phyloP scores from a whole-genome alignment of 345 rosid species.

The Gossypium longicalyx region DNA sequence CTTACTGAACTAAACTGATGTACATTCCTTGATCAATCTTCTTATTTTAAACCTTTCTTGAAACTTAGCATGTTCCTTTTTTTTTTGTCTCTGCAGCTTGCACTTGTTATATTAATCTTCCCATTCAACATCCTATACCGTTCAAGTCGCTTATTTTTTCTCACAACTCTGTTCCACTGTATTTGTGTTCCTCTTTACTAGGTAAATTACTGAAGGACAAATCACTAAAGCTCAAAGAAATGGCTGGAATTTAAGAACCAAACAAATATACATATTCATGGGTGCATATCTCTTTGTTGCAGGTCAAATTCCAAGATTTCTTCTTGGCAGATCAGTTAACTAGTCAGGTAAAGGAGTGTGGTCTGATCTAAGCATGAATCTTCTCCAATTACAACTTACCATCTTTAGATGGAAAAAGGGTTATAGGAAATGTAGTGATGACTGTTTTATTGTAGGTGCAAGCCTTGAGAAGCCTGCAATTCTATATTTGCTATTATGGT shows the following conservation, averaged over 20 bases:
- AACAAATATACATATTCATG: neutral
- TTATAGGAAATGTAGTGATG: neutral
- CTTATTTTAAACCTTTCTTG: neutral
- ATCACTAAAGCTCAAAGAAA: neutral
- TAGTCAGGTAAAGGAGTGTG: slow-evolving; percentile 43
- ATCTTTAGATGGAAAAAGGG: neutral
- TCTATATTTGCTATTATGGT: neutral
- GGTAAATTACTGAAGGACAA: slow-evolving; percentile 19
- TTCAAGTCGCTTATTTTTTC: slow-evolving; percentile 32
- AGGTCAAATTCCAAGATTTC: slow-evolving; percentile 64
- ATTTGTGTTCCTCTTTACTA: slow-evolving; percentile 34
- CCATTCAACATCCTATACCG: slow-evolving; percentile 2
- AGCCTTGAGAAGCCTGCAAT: neutral
- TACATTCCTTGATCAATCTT: neutral
- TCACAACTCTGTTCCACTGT: slow-evolving; percentile 27
- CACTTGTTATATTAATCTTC: neutral
- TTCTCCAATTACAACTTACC: neutral
- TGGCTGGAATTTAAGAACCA: neutral
- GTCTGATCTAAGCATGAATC: neutral
- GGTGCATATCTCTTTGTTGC: slow-evolving; percentile 3
- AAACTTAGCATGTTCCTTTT: neutral
- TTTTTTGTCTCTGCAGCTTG: neutral
- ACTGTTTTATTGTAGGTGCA: neutral
- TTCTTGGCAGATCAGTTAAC: slow-evolving; percentile 69
- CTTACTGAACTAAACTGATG: neutral